Base-by-base conservation (phyloP, 2,329 filamentous ascomycete species). In the Xylaria sp. region DNA sequence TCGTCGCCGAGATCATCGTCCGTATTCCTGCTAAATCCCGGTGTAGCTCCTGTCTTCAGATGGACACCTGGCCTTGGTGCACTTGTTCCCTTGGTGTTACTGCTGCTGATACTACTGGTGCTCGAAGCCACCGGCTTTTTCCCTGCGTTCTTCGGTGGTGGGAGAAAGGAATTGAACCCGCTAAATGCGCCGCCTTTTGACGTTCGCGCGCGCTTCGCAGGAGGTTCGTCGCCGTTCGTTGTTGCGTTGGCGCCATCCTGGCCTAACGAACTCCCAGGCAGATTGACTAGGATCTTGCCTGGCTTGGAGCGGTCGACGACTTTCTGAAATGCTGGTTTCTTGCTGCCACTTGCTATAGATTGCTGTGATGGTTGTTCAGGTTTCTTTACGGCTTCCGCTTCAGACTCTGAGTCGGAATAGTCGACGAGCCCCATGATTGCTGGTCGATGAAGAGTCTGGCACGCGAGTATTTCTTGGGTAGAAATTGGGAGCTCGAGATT, bases 161-260 rank as follows among this genome's bases (percentile, higher is more conserved):
- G 95, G 23, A 98, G 86, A 74, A 97, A 89, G 1, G 94, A 90
- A 78, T 95, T 96, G 83, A 98, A 96, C 2, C 91, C 92, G 61
- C 92, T 87, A 75, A 97, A 94, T 4, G 87, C 86, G 34, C 90
- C 89, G 3, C 87, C 75, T 18, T 69, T 73, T 3, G 75, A 76
- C 1, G 88, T 88, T 59, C 89, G 89, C 20, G 88, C 85, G 69
- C 91, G 90, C 78, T 97, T 97, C 0, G 91, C 85, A 0, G 92
- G 91, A 0, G 91, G 91, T 32, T 84, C 84, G 32, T 86, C 84
- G 64, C 79, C 81, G 28, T 81, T 78, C 23, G 81, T 78, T 10
- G 66, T 37, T 2, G 63, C 48, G 15, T 73, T 72, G 12, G 72
- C 77, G 13, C 82, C 78, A 58, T 82, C 80, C 28, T 78, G 74